Conservation (phyloP, 192 early-diverging fungal genomes). For the Mortierella alpina region DNA sequence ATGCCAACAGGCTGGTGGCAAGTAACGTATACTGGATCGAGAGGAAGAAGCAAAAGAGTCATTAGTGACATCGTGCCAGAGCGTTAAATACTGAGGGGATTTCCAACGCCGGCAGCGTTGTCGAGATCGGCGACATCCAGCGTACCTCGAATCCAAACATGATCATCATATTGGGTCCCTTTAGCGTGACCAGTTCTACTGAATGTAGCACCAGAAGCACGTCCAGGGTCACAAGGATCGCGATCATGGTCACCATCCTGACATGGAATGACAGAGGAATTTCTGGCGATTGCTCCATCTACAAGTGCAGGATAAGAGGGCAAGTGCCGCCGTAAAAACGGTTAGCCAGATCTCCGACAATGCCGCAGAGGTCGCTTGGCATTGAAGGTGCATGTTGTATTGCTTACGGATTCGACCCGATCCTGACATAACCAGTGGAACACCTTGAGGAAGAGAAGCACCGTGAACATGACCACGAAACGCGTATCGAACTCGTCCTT, state of each 20-base stretch:
- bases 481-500: constrained; percentile 93
- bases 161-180: constrained; percentile 93
- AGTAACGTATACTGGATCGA: constrained; percentile 88
- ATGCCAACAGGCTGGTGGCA: constrained; percentile 78
- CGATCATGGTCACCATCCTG: constrained; percentile 74
- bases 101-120: too few relatives aligned
- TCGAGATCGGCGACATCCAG: not conserved
- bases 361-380: not conserved
- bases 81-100: not conserved
- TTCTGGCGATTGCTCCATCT: constrained; percentile 87
- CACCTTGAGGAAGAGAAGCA: constrained; percentile 92
- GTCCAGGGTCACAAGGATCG: constrained; percentile 77
- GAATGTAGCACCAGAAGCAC: constrained; percentile 80
- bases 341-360: not conserved
- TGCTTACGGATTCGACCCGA: constrained; percentile 84
- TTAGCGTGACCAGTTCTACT: constrained; percentile 66
- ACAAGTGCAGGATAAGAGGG: not conserved
- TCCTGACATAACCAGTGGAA: constrained; percentile 97
- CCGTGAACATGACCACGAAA: constrained; percentile 85
- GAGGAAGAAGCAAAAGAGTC: constrained; percentile 2
- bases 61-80: not conserved
- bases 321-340: not conserved
- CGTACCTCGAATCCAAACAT: constrained; percentile 97
- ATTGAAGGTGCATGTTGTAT: not conserved
- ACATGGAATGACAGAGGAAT: constrained; percentile 75